These are phyloP conservation scores for Fusarium buxicola DNA, from an alignment of 2,329 filamentous ascomycete species.

Conservation along the genomic window DNA sequence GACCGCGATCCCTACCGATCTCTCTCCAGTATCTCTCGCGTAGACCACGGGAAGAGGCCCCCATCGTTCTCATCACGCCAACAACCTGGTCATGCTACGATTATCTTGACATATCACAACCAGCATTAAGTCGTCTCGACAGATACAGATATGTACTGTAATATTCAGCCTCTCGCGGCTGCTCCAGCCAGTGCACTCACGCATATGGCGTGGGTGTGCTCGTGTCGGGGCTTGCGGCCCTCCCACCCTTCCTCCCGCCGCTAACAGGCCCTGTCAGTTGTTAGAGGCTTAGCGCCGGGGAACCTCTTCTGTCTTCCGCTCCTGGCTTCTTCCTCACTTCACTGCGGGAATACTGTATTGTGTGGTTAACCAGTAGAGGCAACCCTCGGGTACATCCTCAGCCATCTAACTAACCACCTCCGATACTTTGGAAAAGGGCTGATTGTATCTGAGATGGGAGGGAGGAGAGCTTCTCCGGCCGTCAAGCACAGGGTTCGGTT, in stretches of 20 bases:
- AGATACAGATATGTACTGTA: too few species aligned
- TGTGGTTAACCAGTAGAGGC: not conserved
- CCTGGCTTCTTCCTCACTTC: slow-evolving; percentile 14
- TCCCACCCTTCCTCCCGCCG: slow-evolving; percentile 36
- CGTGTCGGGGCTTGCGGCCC: slow-evolving; percentile 25
- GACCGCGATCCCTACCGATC: slow-evolving; percentile 7
- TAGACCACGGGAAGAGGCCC: slow-evolving; percentile 14
- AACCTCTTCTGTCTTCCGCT: slow-evolving; percentile 30
- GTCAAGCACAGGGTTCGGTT: too few species aligned
- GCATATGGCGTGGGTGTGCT: slow-evolving; percentile 3
- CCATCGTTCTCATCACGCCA: slow-evolving; percentile 16
- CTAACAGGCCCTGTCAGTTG: slow-evolving; percentile 37
- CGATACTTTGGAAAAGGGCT: too few species aligned
- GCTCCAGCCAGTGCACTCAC: slow-evolving; percentile 19
- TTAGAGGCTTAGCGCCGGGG: slow-evolving; percentile 36
- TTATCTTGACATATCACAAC: slow-evolving; percentile 1
- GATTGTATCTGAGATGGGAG: too few species aligned
- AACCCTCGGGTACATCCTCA: too few species aligned
- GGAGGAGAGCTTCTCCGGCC: too few species aligned
- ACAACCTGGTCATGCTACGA: slow-evolving; percentile 3
- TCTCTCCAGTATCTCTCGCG: slow-evolving; percentile 16
- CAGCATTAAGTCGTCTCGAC: too few species aligned
- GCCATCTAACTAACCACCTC: too few species aligned
- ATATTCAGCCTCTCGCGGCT: slow-evolving; percentile 32
- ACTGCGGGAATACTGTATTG: slow-evolving; percentile 12